These are phyloP conservation scores for Xylariaceae sp. DNA, from an alignment of 2,329 filamentous ascomycete genomes.

Conservation along the genomic window DNA sequence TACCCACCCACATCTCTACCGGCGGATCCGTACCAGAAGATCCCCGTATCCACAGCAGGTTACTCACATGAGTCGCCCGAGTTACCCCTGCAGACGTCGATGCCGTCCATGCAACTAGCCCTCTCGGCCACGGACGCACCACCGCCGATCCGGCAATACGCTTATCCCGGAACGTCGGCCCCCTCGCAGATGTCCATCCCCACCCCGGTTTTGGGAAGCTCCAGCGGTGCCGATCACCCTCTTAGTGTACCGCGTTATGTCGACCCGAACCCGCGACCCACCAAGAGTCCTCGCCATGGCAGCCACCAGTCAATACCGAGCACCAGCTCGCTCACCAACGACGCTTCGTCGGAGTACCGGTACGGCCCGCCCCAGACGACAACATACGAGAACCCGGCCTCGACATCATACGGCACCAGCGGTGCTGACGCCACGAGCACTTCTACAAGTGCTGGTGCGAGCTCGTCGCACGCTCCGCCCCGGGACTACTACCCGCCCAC, in stretches of 20 bases:
- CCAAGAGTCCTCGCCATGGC: constrained; percentile 52
- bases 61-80: constrained; percentile 51
- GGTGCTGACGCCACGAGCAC: constrained; percentile 10
- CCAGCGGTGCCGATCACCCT: constrained; percentile 37
- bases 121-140: constrained; percentile 46
- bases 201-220: constrained; percentile 29
- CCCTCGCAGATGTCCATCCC: constrained; percentile 46
- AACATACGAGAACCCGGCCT: constrained; percentile 17
- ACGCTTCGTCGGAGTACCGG: constrained; percentile 50
- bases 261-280: constrained; percentile 49
- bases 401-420: constrained; percentile 20
- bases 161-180: constrained; percentile 48
- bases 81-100: constrained; percentile 48
- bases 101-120: constrained; percentile 50
- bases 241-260: constrained; percentile 54
- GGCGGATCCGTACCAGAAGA: constrained; percentile 48
- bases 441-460: constrained; percentile 6
- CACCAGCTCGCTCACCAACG: constrained; percentile 43
- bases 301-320: constrained; percentile 52
- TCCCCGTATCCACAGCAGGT: constrained; percentile 45
- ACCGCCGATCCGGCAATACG: constrained; percentile 47
- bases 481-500: constrained; percentile 52
- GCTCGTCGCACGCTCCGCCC: constrained; percentile 29
- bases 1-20: constrained; percentile 50
- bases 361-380: constrained; percentile 41